Percentiles rank a stretch among this genome's conserved stretches.
These are phyloP conservation scores for Leccinum griseonigrum DNA, from an alignment of 1,284 basidiomycete genomes.

Conservation along the genomic window DNA sequence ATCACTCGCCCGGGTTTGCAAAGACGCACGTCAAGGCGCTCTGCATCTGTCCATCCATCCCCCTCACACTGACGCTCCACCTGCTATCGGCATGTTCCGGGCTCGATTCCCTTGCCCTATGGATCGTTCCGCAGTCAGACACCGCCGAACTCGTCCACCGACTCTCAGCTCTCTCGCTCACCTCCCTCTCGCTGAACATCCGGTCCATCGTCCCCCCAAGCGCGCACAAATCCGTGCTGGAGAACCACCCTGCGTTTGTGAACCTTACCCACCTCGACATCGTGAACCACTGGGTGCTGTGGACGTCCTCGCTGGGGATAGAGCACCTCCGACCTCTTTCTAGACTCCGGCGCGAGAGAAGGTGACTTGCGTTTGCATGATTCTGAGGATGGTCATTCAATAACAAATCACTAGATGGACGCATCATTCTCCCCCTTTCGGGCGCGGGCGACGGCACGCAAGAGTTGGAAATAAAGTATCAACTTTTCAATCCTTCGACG, in stretches of 20 bases:
- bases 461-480: conserved; percentile 79
- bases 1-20: conserved; percentile 12
- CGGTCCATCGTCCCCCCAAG: background rate
- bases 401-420: conserved; percentile 50
- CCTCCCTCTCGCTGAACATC: conserved; percentile 16
- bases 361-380: conserved; percentile 43
- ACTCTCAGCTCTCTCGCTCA: conserved; percentile 14
- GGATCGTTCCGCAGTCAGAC: conserved; percentile 8
- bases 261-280: conserved; percentile 22
- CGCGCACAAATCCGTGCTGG: background rate
- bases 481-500: conserved; percentile 94
- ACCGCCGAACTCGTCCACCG: background rate
- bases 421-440: conserved; percentile 50
- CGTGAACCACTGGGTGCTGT: conserved; percentile 21
- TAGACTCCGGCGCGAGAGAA: conserved; percentile 62
- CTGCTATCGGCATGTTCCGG: conserved; percentile 17
- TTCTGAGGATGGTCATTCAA: background rate
- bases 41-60: conserved; percentile 14
- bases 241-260: conserved; percentile 11
- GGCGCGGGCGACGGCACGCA: conserved; percentile 30
- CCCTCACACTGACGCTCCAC: background rate
- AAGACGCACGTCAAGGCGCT: conserved; percentile 12
- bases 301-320: conserved; percentile 17
- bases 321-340: conserved; percentile 10
- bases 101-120: conserved; percentile 20